These are phyloP conservation scores for Cephalotrichum gorgonifer DNA, from an alignment of 2,329 filamentous ascomycete genomes.

Conservation along the genomic window DNA sequence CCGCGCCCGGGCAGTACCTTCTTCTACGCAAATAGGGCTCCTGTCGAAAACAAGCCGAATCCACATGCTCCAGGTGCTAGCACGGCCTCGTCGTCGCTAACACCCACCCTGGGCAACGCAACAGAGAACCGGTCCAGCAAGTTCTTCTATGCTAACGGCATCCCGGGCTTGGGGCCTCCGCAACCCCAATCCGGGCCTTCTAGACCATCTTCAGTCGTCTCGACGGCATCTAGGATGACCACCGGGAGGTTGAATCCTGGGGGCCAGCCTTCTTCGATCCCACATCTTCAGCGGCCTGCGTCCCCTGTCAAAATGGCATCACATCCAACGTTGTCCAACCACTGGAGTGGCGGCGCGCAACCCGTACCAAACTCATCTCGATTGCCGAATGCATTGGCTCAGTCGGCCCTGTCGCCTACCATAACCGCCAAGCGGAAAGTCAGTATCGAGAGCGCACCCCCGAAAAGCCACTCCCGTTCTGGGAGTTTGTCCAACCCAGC, in stretches of 20 bases:
- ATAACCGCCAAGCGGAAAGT: background rate
- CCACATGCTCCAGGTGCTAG: conserved; percentile 2
- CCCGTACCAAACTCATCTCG: background rate
- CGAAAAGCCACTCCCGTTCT: conserved; percentile 2
- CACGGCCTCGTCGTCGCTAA: background rate
- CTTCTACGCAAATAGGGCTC: conserved; percentile 44
- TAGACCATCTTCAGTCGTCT: conserved; percentile 1
- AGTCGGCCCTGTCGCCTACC: background rate
- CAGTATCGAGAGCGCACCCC: background rate
- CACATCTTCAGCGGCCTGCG: background rate
- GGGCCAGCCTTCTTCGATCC: background rate
- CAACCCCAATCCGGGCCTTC: background rate
- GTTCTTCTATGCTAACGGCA: conserved; percentile 68
- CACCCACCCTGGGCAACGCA: conserved; percentile 4
- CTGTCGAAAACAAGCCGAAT: conserved; percentile 25
- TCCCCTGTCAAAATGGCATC: conserved; percentile 1
- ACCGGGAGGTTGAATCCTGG: background rate
- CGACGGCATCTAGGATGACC: background rate
- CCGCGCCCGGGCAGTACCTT: conserved; percentile 27
- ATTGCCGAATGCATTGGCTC: background rate
- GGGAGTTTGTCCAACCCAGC: conserved; percentile 5
- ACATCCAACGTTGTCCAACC: background rate
- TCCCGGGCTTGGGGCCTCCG: conserved; percentile 30
- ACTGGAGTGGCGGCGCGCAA: background rate
- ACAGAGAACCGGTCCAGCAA: conserved; percentile 32